A percentile compares a stretch with the other conserved stretches of the same genome.
Evolutionary conservation across 495 filamentous ascomycete genomes (phyloP).

Genomic region (Neurospora hispaniola): DNA sequence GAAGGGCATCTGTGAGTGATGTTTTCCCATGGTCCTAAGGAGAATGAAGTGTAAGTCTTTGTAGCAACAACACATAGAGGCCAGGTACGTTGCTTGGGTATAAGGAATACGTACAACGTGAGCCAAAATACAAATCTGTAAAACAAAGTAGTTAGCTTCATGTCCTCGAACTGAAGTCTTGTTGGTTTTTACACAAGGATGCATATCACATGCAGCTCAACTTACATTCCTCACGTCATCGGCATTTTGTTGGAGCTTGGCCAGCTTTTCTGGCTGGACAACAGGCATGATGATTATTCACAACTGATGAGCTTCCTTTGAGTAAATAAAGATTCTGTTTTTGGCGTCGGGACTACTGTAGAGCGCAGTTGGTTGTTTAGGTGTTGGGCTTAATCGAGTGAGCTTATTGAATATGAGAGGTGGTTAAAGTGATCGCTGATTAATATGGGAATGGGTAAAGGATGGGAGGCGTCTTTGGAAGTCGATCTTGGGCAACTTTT

Average conservation of each 20-base stretch:
- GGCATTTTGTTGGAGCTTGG: conserved; percentile 70
- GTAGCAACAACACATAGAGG: background rate
- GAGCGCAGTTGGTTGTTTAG: background rate
- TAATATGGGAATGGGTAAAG: background rate
- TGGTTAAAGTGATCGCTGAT: background rate
- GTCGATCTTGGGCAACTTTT: background rate
- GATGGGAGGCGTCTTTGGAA: background rate
- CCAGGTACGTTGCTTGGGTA: background rate
- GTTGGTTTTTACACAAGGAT: conserved; percentile 17
- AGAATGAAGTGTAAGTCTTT: conserved; percentile 3
- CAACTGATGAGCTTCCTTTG: background rate
- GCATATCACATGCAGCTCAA: conserved; percentile 29
- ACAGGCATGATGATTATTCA: conserved; percentile 60
- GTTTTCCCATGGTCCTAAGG: conserved; percentile 91
- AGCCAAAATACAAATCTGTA: conserved; percentile 89
- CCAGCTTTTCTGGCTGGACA: conserved; percentile 75
- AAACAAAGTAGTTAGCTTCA: conserved; percentile 40
- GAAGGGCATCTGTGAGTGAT: conserved; percentile 88
- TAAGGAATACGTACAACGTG: conserved; percentile 50
- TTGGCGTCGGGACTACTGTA: background rate
- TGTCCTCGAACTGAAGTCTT: conserved; percentile 5
- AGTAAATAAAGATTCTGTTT: background rate
- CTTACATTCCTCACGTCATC: conserved; percentile 83
- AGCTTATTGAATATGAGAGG: background rate
- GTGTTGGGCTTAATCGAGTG: background rate